Evolutionary conservation across 2,329 filamentous ascomycete genomes (phyloP).

Genomic region (Pseudophaeomoniella oleicola): DNA sequence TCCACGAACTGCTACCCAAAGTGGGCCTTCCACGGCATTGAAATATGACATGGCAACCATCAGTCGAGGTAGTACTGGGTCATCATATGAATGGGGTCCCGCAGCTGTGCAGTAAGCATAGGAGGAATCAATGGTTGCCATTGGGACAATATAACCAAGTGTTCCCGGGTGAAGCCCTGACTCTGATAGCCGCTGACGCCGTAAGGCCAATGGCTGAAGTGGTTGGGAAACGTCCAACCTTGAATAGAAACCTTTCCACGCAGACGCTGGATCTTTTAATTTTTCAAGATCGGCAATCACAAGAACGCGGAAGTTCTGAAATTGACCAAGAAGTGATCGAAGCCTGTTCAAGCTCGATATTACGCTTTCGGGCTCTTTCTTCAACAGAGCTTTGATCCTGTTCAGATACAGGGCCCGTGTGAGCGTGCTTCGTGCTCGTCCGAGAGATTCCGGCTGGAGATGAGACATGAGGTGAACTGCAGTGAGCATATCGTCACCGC

Average conservation of each 20-base stretch:
- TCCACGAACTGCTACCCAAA: constrained; percentile 87
- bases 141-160: constrained; percentile 67
- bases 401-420: constrained; percentile 82
- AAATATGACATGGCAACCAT: constrained; percentile 84
- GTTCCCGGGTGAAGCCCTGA: constrained; percentile 63
- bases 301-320: constrained; percentile 72
- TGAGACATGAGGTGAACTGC: constrained; percentile 63
- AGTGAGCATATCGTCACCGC: constrained; percentile 49
- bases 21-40: constrained; percentile 80
- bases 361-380: constrained; percentile 60
- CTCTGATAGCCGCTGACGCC: constrained; percentile 55
- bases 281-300: constrained; percentile 69
- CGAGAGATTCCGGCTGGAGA: constrained; percentile 58
- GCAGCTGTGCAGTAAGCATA: constrained; percentile 64
- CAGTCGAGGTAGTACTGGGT: constrained; percentile 67
- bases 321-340: constrained; percentile 60
- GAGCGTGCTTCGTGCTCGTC: constrained; percentile 65
- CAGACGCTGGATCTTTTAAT: constrained; percentile 57
- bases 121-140: constrained; percentile 85
- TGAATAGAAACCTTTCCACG: constrained; percentile 56
- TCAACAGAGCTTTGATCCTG: constrained; percentile 65
- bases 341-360: constrained; percentile 65
- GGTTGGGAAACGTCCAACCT: constrained; percentile 37
- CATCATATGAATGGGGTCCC: constrained; percentile 60
- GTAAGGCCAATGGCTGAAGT: constrained; percentile 56